Conservation (phyloP, 208 protist genomes). For the Plasmodiophora brassicae region DNA sequence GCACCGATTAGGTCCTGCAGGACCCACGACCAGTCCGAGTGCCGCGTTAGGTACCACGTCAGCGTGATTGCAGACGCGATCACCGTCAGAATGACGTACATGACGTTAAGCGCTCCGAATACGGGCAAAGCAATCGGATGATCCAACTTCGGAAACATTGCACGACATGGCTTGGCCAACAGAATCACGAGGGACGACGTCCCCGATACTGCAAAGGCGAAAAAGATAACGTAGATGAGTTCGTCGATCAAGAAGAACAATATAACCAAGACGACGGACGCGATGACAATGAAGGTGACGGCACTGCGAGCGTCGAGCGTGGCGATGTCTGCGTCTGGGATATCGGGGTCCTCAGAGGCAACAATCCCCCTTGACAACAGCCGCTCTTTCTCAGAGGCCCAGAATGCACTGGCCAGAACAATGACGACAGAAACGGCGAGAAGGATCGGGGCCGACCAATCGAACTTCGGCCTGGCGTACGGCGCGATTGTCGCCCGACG, state of each 20-base stretch:
- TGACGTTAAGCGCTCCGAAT: neutral
- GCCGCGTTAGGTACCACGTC: neutral
- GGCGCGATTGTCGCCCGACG: neutral
- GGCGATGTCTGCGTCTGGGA: neutral
- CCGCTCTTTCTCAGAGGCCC: neutral
- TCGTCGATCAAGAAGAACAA: constrained; percentile 38
- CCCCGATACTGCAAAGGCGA: neutral
- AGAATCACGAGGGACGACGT: neutral
- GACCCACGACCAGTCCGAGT: neutral
- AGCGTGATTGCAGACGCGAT: neutral
- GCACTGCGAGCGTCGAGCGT: neutral
- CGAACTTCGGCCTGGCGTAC: neutral
- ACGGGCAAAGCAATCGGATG: neutral
- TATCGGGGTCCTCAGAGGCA: neutral
- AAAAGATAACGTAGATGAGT: constrained; percentile 28
- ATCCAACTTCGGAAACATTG: neutral
- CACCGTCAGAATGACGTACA: neutral
- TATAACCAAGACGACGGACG: constrained; percentile 15
- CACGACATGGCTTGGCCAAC: neutral
- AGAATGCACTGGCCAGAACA: neutral
- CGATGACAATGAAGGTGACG: constrained; percentile 17
- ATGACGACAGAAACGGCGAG: neutral
- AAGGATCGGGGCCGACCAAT: neutral
- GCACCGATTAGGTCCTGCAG: neutral
- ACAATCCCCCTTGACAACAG: neutral